Evolutionary conservation across 176 grass and related monocot species (phyloP).

Genomic region (Luzula sylvatica): DNA sequence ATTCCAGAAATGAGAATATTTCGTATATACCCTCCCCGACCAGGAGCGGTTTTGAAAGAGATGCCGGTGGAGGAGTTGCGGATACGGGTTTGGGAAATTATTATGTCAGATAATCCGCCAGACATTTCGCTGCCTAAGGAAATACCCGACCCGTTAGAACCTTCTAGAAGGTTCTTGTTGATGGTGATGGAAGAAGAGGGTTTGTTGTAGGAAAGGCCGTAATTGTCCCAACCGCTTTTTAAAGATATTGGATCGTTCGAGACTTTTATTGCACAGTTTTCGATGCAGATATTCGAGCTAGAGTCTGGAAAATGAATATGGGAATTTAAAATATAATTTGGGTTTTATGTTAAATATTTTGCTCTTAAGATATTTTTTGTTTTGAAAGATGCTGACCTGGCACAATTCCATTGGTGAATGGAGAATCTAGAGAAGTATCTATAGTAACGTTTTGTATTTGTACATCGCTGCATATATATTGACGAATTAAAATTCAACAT

Average conservation of each 20-base stretch:
- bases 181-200: constrained; percentile 47
- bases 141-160: constrained; percentile 49
- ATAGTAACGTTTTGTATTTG: constrained; percentile 61
- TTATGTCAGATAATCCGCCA: constrained; percentile 62
- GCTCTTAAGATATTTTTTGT: not conserved
- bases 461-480: constrained; percentile 51
- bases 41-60: constrained; percentile 48
- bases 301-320: constrained; percentile 48
- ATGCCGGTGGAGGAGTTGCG: constrained; percentile 42
- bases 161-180: constrained; percentile 44
- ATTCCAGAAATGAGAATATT: constrained; percentile 45
- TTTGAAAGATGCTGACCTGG: constrained; percentile 37
- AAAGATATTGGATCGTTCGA: constrained; percentile 70
- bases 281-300: constrained; percentile 57
- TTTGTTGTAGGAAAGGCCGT: constrained; percentile 57
- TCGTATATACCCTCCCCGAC: constrained; percentile 55
- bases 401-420: constrained; percentile 72
- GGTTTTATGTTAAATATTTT: not conserved
- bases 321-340: not conserved
- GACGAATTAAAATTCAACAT: not conserved
- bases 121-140: constrained; percentile 92
- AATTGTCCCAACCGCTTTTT: constrained; percentile 79
- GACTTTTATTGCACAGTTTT: constrained; percentile 53
- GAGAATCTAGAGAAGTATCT: constrained; percentile 46
- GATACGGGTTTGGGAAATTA: constrained; percentile 30